Conservation (phyloP, 768 basidiomycete genomes). For the Suillus cothurnatus region DNA sequence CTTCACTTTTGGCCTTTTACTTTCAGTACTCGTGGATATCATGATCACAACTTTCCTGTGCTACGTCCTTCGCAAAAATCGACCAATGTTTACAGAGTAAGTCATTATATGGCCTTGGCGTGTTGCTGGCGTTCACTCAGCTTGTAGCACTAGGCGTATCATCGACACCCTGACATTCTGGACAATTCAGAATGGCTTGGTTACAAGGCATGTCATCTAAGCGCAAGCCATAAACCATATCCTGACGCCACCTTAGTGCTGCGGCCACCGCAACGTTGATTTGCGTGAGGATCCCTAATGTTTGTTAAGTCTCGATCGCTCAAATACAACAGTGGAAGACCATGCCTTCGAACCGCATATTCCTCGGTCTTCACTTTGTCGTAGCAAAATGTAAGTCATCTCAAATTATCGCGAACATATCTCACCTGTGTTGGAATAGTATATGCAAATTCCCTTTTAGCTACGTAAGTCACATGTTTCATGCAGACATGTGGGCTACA, state of each 20-base stretch:
- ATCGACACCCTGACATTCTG: slow-evolving; percentile 24
- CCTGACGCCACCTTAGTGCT: slow-evolving; percentile 12
- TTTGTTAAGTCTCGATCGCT: background rate
- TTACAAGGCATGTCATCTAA: slow-evolving; percentile 19
- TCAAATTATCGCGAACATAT: background rate
- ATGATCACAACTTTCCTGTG: slow-evolving; percentile 47
- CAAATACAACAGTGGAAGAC: slow-evolving; percentile 17
- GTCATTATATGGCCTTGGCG: slow-evolving; percentile 1
- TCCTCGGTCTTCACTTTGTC: slow-evolving; percentile 26
- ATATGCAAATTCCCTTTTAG: slow-evolving; percentile 29
- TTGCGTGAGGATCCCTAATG: slow-evolving; percentile 16
- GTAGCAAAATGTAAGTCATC: slow-evolving; percentile 23
- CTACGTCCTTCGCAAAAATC: slow-evolving; percentile 41
- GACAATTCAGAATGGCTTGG: slow-evolving; percentile 25
- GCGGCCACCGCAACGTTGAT: slow-evolving; percentile 19
- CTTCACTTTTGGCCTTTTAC: slow-evolving; percentile 47
- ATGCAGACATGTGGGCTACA: background rate
- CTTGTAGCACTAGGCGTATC: slow-evolving; percentile 22
- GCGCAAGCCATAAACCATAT: no score
- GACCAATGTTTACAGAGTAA: slow-evolving; percentile 39
- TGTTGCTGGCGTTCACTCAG: background rate
- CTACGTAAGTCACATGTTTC: slow-evolving; percentile 20
- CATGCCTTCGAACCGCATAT: slow-evolving; percentile 28
- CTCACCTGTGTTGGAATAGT: slow-evolving; percentile 10
- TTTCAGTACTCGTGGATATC: slow-evolving; percentile 49